Conservation (phyloP, 31 red algal genomes). For the Porphyra umbilicalis region DNA sequence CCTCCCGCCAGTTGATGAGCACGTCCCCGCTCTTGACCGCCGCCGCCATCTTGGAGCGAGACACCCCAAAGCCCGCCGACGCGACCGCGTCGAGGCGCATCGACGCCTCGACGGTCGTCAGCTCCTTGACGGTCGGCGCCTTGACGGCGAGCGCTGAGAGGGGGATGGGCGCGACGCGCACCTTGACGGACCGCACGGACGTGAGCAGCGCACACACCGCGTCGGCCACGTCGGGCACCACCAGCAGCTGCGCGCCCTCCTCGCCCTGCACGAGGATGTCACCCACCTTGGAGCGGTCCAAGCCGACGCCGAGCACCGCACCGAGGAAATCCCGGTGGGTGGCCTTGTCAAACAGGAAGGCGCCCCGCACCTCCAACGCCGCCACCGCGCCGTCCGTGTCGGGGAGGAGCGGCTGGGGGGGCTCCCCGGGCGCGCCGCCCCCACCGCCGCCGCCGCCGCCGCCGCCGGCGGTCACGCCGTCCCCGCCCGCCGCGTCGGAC, state of each 20-base stretch:
- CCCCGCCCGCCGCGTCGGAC: background rate
- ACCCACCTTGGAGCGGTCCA: conserved; percentile 42
- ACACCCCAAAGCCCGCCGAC: conserved; percentile 63
- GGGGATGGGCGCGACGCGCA: conserved; percentile 3
- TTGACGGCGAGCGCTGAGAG: conserved; percentile 28
- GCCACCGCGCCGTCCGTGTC: background rate
- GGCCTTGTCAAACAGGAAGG: conserved; percentile 37
- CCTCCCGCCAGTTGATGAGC: conserved; percentile 38
- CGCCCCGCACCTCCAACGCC: conserved; percentile 18
- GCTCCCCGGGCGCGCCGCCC: too few relatives aligned
- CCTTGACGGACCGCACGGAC: conserved; percentile 38
- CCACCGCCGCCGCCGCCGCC: too few relatives aligned
- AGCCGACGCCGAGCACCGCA: conserved; percentile 35
- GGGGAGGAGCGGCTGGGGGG: background rate
- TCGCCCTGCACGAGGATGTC: conserved; percentile 61
- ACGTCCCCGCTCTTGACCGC: conserved; percentile 38
- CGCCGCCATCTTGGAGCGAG: conserved; percentile 50
- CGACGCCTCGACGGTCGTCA: conserved; percentile 64
- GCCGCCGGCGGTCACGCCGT: background rate
- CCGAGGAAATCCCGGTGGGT: conserved; percentile 75
- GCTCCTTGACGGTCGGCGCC: conserved; percentile 22
- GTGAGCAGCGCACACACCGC: conserved; percentile 17
- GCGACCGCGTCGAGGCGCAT: conserved; percentile 85
- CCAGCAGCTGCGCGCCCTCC: conserved; percentile 59
- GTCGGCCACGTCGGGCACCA: conserved; percentile 15